Evolutionary conservation across 1,139 yeast species (phyloP), one percentile per base, ranked within the genome.

Genomic region (Taphrina flavorubra): DNA sequence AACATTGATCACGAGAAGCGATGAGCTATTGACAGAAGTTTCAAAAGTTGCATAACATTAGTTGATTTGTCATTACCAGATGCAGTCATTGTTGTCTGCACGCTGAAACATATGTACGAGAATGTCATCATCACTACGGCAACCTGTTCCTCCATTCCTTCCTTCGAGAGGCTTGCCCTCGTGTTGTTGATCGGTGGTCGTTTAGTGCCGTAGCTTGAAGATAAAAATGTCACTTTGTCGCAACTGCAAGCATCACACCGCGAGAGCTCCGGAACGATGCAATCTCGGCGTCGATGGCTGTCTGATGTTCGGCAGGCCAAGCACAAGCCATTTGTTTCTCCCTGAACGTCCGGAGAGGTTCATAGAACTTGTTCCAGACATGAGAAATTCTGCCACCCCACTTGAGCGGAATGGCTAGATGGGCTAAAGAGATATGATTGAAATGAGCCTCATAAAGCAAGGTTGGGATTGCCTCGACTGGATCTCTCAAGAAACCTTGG

Each of bases 331-430:
- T 31, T 25, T 31, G 51, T 16, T 42, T 31, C 34, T 58, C 62
- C 2, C 53, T 11, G 14, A 11, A 25, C 6, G 20, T 14, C 11
- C 62, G 51, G 8, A 58, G n/a, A 6, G 62, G 62, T 14, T 58
- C 62, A n/a, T 36, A 42, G 25, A 25, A 58, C 40, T 46, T 58
- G 18, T 14, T n/a, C 62, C 62, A 58, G 40, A 58, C 62, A 20
- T 31, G 42, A 6, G 62, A 37, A 11, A 58, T 31, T 16, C 53
- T 18, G 3, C 62, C 62, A 20, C 62, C 62, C 62, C 62, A 58
- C 2, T n/a, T 7, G n/a, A 46, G 20, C 6, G 62, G 62, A 25
- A 58, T 46, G 10, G 62, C 62, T 10, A 58, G 42, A 44, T 58
- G 62, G 44, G 42, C 51, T 13, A n/a, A 14, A 7, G 7, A 8